Base-by-base conservation (phyloP, 495 filamentous ascomycete genomes). In the Stereocaulon alpinum region DNA sequence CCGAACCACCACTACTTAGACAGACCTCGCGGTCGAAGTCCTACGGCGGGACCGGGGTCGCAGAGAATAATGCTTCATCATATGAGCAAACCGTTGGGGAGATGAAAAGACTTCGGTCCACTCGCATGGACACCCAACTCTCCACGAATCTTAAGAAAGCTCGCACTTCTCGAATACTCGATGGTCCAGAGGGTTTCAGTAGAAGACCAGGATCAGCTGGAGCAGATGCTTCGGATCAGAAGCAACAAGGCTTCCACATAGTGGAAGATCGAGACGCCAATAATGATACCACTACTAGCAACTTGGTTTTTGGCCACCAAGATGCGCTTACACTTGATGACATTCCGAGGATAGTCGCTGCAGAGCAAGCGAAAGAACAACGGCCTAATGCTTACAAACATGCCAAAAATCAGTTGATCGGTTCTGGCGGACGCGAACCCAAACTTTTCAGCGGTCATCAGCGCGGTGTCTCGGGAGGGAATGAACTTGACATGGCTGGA, bases 41-140 rank as follows among this genome's bases (percentile, higher is more conserved):
- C 5, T 84, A 84, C 68, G 82, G 76, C 20, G 88, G 82, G 14
- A 79, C 80, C n/a, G 87, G 82, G 55, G 74, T 71, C 59, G 71
- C 77, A 27, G 76, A 86, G 49, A 60, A 63, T 20, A 63, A 61
- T 32, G 83, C 82, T 65, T 86, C 86, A 30, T 91, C 89, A 17
- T 95, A 97, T 66, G 91, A 95, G 71, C 92, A 94, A 71, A 93
- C 92, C 27, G 86, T 99, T 49, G 92, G 91, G 57, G 91, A 97
- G 73, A 94, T 99, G 72, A 84, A 87, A 59, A 80, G 93, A 60
- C 72, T 97, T 55, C 83, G 91, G 56, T 97, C 93, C 48, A 96
- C 91, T 24, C 85, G 94, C 24, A 85, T 97, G 71, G 92, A 97
- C 63, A 90, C 91, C 59, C 89, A 92, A 60, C 74, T 99, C 17